These are phyloP conservation scores for Fragilariopsis cylindrus DNA, from an alignment of 108 stramenopile species.

Conservation along the genomic window DNA sequence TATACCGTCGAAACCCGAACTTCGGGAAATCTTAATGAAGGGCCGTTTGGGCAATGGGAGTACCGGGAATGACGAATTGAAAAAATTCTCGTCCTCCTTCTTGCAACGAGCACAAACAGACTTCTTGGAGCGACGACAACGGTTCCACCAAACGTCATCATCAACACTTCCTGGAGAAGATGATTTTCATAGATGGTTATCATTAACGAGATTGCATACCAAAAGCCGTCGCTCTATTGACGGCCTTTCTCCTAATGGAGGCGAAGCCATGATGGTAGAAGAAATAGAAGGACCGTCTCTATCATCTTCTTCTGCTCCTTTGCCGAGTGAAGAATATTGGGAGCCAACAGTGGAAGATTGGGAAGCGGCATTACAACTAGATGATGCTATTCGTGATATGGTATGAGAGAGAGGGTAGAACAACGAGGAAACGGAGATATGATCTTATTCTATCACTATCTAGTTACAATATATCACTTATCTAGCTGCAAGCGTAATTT, in stretches of 20 bases:
- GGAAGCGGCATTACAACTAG: conserved; percentile 39
- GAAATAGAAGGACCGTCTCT: neutral
- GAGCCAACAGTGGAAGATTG: conserved; percentile 35
- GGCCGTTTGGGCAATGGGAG: neutral
- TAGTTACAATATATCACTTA: no score
- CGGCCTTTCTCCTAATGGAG: neutral
- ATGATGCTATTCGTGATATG: conserved; percentile 33
- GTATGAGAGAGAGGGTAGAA: neutral
- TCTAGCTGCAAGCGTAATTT: no score
- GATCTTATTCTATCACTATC: no score
- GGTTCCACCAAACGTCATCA: conserved; percentile 12
- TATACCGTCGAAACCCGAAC: conserved; percentile 10
- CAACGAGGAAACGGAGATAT: no score
- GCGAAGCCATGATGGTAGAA: neutral
- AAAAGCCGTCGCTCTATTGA: conserved; percentile 21
- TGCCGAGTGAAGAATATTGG: neutral
- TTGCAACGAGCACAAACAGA: conserved; percentile 49
- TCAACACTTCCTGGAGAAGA: conserved; percentile 34
- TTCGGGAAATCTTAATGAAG: conserved; percentile 2
- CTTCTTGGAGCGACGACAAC: conserved; percentile 45
- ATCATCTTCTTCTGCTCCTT: conserved; percentile 7
- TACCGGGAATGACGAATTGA: neutral
- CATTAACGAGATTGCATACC: conserved; percentile 47
- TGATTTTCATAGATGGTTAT: conserved; percentile 69
- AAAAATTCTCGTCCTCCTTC: conserved; percentile 21